Evolutionary conservation across 768 basidiomycete species (phyloP).

Genomic region (Kwoniella dendrophila): DNA sequence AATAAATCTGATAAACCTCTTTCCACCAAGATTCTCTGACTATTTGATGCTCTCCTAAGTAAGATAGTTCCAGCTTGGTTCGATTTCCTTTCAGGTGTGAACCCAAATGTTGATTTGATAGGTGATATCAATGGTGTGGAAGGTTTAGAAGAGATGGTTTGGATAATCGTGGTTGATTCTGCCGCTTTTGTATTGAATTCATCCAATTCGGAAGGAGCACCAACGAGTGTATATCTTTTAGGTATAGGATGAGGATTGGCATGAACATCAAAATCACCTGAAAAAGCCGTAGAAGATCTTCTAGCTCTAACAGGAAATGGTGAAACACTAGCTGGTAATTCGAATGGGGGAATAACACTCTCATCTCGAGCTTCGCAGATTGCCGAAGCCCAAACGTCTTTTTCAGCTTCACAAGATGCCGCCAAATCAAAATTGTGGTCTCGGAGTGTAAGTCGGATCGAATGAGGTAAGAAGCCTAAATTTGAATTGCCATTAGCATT

Average conservation of each 20-base stretch:
- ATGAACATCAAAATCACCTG: slow-evolving; percentile 7
- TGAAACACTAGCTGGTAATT: slow-evolving; percentile 51
- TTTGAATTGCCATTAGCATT: neutral
- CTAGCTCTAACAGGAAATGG: slow-evolving; percentile 41
- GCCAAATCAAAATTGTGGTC: slow-evolving; percentile 83
- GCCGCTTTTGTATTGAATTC: neutral
- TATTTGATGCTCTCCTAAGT: slow-evolving; percentile 40
- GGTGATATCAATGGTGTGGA: slow-evolving; percentile 35
- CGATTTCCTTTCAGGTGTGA: slow-evolving; percentile 23
- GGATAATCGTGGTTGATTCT: slow-evolving; percentile 1
- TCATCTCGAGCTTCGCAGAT: slow-evolving; percentile 61
- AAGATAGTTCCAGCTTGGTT: slow-evolving; percentile 34
- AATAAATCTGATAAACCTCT: slow-evolving; percentile 77
- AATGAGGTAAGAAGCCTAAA: slow-evolving; percentile 75
- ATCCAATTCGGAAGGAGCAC: slow-evolving; percentile 17
- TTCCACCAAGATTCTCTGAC: slow-evolving; percentile 59
- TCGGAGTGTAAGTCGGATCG: slow-evolving; percentile 71
- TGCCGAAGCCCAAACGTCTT: slow-evolving; percentile 78
- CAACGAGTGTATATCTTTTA: slow-evolving; percentile 38
- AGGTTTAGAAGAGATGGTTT: slow-evolving; percentile 11
- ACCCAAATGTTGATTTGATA: slow-evolving; percentile 26
- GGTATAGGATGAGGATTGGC: slow-evolving; percentile 3
- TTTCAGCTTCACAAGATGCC: slow-evolving; percentile 80
- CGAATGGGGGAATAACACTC: slow-evolving; percentile 61
- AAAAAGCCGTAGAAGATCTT: slow-evolving; percentile 36